Evolutionary conservation across 345 rosid genomes (phyloP), one percentile per base, ranked within the genome.

Genomic region (Garcia nutans): DNA sequence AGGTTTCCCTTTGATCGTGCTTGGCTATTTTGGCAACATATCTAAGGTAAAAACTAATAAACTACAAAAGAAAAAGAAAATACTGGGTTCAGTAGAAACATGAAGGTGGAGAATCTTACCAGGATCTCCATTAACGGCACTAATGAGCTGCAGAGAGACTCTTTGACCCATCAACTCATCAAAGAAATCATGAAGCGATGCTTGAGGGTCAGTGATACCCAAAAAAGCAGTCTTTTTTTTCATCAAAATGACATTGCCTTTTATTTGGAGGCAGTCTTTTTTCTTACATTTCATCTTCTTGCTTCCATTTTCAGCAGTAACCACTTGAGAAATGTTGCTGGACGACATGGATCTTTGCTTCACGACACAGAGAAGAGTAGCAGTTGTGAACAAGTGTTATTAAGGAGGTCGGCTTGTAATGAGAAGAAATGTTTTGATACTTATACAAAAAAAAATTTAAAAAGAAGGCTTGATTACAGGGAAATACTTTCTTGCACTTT

Each of bases 281-380:
- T 33, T 45, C 65, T 72, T 56, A 37, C 16, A 49, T 45, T 60
- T 72, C 65, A 60, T n/a, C 45, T 44, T 72, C 65, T 72, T 72
- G 65, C 54, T 72, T 41, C 55, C 65, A 72, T 72, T 58, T 16
- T 57, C 75, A 15, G 41, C 75, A 33, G 33, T 71, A 7, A 37
- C 24, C 24, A 37, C 54, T 11, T 17, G 63, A 58, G 11, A 5
- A 6, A 49, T 24, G 24, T 68, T 49, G 20, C 15, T n/a, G 6
- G 20, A 23, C 74, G 58, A 57, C 16, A 10, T 72, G 22, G 63
- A 47, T 56, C 37, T 37, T 11, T 17, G 69, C 20, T 37, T 20
- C 64, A 20, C 7, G 47, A 45, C 6, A 49, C 37, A 19, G 37
- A 0, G 54, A 20, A 56, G 50, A 70, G 45, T 28, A 24, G 41